Conservation (phyloP, 305 asterid genomes). For the Plantago coronopus region DNA sequence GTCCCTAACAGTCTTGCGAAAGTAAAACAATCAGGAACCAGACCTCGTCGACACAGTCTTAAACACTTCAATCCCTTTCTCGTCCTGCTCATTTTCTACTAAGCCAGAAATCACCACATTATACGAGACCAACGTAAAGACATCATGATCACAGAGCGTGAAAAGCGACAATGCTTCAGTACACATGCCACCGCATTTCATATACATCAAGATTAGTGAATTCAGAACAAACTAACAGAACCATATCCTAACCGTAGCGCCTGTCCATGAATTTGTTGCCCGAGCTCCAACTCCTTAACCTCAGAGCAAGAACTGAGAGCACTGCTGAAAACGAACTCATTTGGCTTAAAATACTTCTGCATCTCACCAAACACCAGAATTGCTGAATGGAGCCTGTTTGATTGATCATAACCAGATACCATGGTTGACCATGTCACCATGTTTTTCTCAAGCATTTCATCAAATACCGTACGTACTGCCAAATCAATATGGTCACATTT, state of each 20-base stretch:
- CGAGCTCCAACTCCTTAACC: constrained; percentile 38
- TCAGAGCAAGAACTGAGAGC: constrained; percentile 66
- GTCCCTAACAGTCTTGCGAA: constrained; percentile 58
- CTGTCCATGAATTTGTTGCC: constrained; percentile 58
- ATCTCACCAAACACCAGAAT: constrained; percentile 40
- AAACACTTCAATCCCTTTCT: constrained; percentile 51
- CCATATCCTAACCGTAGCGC: constrained; percentile 43
- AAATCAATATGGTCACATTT: constrained; percentile 44
- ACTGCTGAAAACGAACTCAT: constrained; percentile 55
- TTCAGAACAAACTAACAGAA: constrained; percentile 47
- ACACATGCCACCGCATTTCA: constrained; percentile 53
- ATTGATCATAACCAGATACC: constrained; percentile 65
- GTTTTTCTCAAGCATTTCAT: constrained; percentile 56
- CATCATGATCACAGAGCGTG: constrained; percentile 19
- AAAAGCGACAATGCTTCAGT: constrained; percentile 48
- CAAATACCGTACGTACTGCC: constrained; percentile 47
- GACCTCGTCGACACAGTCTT: constrained; percentile 39
- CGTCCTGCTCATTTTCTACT: constrained; percentile 46
- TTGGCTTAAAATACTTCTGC: constrained; percentile 45
- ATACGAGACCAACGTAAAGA: constrained; percentile 45
- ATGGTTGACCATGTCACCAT: constrained; percentile 71
- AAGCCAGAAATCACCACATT: constrained; percentile 56
- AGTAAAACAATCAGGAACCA: constrained; percentile 68
- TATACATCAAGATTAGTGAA: constrained; percentile 63
- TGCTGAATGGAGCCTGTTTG: constrained; percentile 35